Evolutionary conservation across 1,284 basidiomycete genomes (phyloP), one percentile per base, ranked within the genome.

Genomic region (Irpex sp.): DNA sequence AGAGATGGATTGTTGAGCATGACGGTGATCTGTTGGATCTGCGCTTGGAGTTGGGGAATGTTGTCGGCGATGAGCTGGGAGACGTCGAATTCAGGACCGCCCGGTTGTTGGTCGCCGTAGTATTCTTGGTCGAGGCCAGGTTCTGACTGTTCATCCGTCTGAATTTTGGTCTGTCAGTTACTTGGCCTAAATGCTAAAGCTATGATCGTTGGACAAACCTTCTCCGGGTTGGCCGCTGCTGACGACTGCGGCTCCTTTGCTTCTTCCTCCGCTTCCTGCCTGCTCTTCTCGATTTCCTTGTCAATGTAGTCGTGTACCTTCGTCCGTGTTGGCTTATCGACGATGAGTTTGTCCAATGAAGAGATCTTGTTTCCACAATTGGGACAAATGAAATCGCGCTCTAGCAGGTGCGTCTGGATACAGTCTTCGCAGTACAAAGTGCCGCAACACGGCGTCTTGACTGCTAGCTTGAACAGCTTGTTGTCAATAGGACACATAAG

Each of bases 351-450:
- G 79, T 96, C 94, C 70, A 97, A 79, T 59, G 90, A 93, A 9
- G 88, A 81, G 66, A 97, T 86, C 79, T 92, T 95, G 76, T 89
- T 89, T 68, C 87, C 85, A 75, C 96, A 98, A 65, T 88, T 86
- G 11, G 93, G 94, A 76, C 96, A 98, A 64, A 91, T 81, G 76
- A 97, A 97, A 77, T 96, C 94, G 76, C 93, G 88, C 75, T 97
- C 95, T 66, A 96, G 84, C 59, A 98, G 81, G 77, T 95, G 85
- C 48, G 91, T 93, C 75, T 94, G 91, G 66, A 98, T 92, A 79
- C 95, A 97, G 74, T 97, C 95, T 77, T 97, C 94, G 81, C 96
- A 97, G 77, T 92, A 98, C n/a, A 85, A 74, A 52, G 89, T 92
- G 69, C 85, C 85, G 80, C 96, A 97, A 77, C 96, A 97, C 2